Evolutionary conservation across 108 stramenopile genomes (phyloP).

Genomic region (Discostella pseudostelligera): DNA sequence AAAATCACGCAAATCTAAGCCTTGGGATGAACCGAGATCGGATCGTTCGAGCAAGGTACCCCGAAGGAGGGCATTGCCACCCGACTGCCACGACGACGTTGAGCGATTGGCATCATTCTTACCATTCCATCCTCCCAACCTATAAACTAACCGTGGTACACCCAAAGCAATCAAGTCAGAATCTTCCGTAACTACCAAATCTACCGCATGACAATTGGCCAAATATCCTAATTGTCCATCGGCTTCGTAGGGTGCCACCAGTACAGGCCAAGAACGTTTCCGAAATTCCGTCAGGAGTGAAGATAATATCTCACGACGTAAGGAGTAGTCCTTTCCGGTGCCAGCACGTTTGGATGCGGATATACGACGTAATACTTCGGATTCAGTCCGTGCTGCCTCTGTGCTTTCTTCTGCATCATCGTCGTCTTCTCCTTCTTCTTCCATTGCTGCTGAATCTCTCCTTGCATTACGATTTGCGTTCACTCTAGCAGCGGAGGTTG

Average conservation of each 20-base stretch:
- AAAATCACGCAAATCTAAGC: constrained; percentile 60
- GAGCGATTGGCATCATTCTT: constrained; percentile 48
- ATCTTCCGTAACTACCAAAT: constrained; percentile 96
- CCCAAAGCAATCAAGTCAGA: constrained; percentile 91
- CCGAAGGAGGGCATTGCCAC: background rate
- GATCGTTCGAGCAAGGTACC: constrained; percentile 44
- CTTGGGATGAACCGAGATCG: constrained; percentile 45
- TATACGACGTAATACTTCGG: constrained; percentile 38
- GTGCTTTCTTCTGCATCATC: constrained; percentile 21
- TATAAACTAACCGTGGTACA: constrained; percentile 77
- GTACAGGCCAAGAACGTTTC: constrained; percentile 47
- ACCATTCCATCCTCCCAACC: constrained; percentile 63
- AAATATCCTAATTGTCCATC: constrained; percentile 96
- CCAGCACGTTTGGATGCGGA: constrained; percentile 67
- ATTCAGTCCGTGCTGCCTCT: constrained; percentile 22
- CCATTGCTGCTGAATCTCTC: no score
- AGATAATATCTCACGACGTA: constrained; percentile 32
- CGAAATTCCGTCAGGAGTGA: constrained; percentile 47
- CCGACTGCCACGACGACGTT: constrained; percentile 9
- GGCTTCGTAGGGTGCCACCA: constrained; percentile 98
- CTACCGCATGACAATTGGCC: constrained; percentile 58
- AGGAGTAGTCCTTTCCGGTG: constrained; percentile 40
- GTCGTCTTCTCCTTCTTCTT: constrained; percentile 14
- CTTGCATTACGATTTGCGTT: no score
- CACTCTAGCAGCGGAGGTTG: constrained; percentile 6